phyloP scores from a whole-genome alignment of 331 rosid species.

The Spiraea crenata region DNA sequence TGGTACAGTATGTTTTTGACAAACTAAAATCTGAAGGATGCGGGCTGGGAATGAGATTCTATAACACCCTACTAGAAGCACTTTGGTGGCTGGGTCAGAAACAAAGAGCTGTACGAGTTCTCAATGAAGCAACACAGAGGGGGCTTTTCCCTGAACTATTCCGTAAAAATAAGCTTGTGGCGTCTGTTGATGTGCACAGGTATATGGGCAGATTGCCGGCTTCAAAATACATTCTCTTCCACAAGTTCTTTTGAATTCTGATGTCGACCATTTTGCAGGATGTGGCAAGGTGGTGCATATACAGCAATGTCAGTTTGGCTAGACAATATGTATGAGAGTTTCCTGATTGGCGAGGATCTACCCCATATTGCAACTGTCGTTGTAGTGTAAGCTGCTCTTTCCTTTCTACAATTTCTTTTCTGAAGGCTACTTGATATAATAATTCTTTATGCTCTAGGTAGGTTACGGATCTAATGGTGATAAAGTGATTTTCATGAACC shows the following conservation, averaged over 20 bases:
- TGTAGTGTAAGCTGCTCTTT: slow-evolving; percentile 65
- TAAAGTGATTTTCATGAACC: background rate
- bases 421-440: background rate
- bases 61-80: slow-evolving; percentile 85
- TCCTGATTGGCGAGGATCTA: slow-evolving; percentile 59
- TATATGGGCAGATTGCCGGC: slow-evolving; percentile 31
- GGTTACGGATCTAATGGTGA: background rate
- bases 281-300: slow-evolving; percentile 94
- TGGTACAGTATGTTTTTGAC: slow-evolving; percentile 95
- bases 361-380: slow-evolving; percentile 86
- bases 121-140: slow-evolving; percentile 81
- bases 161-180: slow-evolving; percentile 71
- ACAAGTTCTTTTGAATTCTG: slow-evolving; percentile 22
- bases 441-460: background rate
- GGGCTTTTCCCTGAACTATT: slow-evolving; percentile 91
- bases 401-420: slow-evolving; percentile 11
- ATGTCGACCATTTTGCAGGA: slow-evolving; percentile 49
- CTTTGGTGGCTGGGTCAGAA: slow-evolving; percentile 96
- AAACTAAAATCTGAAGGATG: slow-evolving; percentile 85
- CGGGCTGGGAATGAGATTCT: slow-evolving; percentile 77
- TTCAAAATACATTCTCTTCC: slow-evolving; percentile 8
- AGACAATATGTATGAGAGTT: slow-evolving; percentile 70
- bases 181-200: slow-evolving; percentile 95
- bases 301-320: slow-evolving; percentile 88
- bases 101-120: slow-evolving; percentile 85